phyloP scores from a whole-genome alignment of 306 rosid species.

The Argentina anserina region DNA sequence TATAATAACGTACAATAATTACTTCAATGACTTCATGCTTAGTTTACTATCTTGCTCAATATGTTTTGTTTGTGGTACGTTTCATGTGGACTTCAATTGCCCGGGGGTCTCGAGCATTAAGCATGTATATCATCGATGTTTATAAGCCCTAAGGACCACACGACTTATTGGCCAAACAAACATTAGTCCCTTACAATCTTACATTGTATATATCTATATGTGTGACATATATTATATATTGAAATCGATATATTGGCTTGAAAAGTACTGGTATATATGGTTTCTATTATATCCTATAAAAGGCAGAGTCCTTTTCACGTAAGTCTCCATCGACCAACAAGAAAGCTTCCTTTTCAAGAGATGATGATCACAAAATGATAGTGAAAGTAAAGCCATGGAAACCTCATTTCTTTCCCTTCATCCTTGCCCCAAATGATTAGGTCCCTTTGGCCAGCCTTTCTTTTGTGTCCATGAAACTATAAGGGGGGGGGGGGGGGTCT shows the following conservation, averaged over 20 bases:
- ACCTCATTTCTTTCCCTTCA: constrained; percentile 44
- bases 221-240: neutral
- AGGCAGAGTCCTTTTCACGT: constrained; percentile 43
- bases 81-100: constrained; percentile 5
- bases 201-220: neutral
- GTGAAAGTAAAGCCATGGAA: constrained; percentile 56
- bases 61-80: constrained; percentile 10
- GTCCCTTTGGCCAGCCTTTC: constrained; percentile 37
- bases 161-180: neutral
- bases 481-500: too few species aligned
- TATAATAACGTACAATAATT: too few species aligned
- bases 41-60: too few species aligned
- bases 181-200: neutral
- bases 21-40: too few species aligned
- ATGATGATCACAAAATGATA: constrained; percentile 66
- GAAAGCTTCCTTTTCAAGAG: constrained; percentile 76
- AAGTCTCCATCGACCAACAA: constrained; percentile 46
- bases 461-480: constrained; percentile 20
- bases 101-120: constrained; percentile 3
- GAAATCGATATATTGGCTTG: neutral
- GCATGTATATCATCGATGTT: neutral
- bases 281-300: constrained; percentile 2
- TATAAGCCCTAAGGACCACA: neutral
- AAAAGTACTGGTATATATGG: constrained; percentile 23
- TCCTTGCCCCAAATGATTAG: constrained; percentile 64